Conservation (phyloP, 1,284 basidiomycete species). For the Fomes fomentarius region DNA sequence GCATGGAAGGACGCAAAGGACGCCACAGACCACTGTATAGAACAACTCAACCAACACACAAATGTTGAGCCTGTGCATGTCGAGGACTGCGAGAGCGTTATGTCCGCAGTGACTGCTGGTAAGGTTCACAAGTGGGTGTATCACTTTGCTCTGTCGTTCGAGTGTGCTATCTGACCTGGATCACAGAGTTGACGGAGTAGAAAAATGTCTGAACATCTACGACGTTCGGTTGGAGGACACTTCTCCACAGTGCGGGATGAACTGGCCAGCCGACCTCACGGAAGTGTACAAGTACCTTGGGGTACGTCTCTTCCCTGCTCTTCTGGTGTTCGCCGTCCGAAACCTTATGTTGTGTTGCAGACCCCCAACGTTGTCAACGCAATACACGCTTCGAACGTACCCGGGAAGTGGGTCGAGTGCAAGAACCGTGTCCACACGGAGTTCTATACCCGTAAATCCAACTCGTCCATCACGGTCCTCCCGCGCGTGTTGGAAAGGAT, state of each 20-base stretch:
- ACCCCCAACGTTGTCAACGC: slow-evolving; percentile 75
- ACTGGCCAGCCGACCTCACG: slow-evolving; percentile 93
- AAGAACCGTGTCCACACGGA: slow-evolving; percentile 67
- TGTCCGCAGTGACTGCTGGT: slow-evolving; percentile 62
- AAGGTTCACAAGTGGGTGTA: slow-evolving; percentile 66
- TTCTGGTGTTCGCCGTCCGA: background rate
- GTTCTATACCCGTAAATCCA: slow-evolving; percentile 60
- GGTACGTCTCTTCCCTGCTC: slow-evolving; percentile 47
- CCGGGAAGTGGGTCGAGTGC: slow-evolving; percentile 92
- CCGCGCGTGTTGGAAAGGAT: slow-evolving; percentile 82
- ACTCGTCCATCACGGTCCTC: slow-evolving; percentile 78
- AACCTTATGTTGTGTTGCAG: slow-evolving; percentile 3
- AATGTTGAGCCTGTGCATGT: slow-evolving; percentile 65
- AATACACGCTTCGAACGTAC: slow-evolving; percentile 81
- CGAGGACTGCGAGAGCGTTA: slow-evolving; percentile 67
- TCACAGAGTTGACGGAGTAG: slow-evolving; percentile 67
- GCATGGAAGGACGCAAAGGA: slow-evolving; percentile 66
- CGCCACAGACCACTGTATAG: slow-evolving; percentile 68
- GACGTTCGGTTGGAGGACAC: slow-evolving; percentile 89
- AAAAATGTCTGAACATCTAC: slow-evolving; percentile 93
- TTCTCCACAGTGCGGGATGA: slow-evolving; percentile 93
- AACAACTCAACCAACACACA: slow-evolving; percentile 50
- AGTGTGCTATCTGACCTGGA: background rate
- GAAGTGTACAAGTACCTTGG: slow-evolving; percentile 82
- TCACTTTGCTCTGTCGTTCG: background rate